Conservation (phyloP, 2,329 filamentous ascomycete genomes). For the Blastomyces percursus region DNA sequence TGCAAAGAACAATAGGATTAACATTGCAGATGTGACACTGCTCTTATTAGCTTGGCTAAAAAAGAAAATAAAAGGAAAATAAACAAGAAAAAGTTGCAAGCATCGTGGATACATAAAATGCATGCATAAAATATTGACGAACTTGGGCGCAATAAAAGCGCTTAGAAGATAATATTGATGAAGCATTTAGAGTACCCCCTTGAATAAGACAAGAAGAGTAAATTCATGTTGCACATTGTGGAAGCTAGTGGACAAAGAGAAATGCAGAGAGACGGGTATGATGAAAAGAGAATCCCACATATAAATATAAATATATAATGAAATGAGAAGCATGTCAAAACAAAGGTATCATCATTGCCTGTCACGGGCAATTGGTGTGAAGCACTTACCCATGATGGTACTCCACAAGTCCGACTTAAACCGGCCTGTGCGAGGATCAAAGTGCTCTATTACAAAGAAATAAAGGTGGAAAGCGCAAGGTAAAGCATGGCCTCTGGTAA, state of each 20-base stretch:
- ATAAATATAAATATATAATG: neutral
- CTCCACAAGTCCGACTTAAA: neutral
- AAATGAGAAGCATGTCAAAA: neutral
- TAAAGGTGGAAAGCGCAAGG: neutral
- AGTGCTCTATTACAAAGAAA: neutral
- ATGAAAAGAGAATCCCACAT: too few species aligned
- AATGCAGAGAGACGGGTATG: neutral
- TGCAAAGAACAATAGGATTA: neutral
- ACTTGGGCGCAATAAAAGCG: too few species aligned
- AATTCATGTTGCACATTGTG: neutral
- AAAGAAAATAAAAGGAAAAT: neutral
- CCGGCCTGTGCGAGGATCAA: neutral
- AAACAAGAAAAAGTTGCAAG: too few species aligned
- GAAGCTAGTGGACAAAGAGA: neutral
- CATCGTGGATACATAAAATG: too few species aligned
- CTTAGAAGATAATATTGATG: too few species aligned
- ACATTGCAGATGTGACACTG: neutral
- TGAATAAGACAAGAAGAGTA: too few species aligned
- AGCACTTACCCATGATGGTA: neutral
- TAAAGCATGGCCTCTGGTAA: neutral
- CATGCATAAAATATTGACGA: too few species aligned
- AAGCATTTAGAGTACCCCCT: too few species aligned
- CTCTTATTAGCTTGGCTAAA: neutral
- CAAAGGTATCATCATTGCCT: neutral
- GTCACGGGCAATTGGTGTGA: neutral